phyloP scores from a whole-genome alignment of 306 rosid species.

The Spatholobus suberectus region DNA sequence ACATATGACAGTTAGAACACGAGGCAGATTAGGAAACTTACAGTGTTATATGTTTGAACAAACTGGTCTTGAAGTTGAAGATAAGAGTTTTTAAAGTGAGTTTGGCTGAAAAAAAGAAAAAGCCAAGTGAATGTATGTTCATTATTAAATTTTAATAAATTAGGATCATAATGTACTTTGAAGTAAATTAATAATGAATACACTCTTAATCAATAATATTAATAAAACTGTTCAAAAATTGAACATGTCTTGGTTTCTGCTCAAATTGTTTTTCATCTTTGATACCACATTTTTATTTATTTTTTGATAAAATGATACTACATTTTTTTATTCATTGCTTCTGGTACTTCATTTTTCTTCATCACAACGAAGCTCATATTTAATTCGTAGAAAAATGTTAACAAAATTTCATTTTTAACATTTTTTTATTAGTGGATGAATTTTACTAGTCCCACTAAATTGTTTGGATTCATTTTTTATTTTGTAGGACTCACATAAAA shows the following conservation, averaged over 20 bases:
- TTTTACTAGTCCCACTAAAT: not conserved
- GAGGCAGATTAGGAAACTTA: not conserved
- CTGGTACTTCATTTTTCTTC: not conserved
- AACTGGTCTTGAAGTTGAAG: not conserved
- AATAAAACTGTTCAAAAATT: not conserved
- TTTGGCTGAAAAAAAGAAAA: not conserved
- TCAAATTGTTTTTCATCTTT: not conserved
- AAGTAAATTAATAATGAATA: not conserved
- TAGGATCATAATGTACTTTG: not conserved
- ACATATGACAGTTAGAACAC: not conserved
- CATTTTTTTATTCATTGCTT: not conserved
- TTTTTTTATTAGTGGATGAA: not conserved
- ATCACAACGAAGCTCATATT: not conserved
- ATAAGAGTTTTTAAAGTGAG: not conserved
- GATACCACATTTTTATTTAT: not conserved
- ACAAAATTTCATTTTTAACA: not conserved
- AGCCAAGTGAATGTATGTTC: not conserved
- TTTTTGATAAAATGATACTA: too few relatives aligned
- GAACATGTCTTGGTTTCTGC: not conserved
- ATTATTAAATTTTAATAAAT: not conserved
- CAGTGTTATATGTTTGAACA: not conserved
- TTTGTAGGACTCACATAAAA: not conserved
- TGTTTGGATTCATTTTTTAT: not conserved
- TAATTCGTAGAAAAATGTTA: not conserved
- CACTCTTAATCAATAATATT: not conserved